Base-by-base conservation (phyloP, 2,329 filamentous ascomycete species). In the Fusarium sulawesiense region DNA sequence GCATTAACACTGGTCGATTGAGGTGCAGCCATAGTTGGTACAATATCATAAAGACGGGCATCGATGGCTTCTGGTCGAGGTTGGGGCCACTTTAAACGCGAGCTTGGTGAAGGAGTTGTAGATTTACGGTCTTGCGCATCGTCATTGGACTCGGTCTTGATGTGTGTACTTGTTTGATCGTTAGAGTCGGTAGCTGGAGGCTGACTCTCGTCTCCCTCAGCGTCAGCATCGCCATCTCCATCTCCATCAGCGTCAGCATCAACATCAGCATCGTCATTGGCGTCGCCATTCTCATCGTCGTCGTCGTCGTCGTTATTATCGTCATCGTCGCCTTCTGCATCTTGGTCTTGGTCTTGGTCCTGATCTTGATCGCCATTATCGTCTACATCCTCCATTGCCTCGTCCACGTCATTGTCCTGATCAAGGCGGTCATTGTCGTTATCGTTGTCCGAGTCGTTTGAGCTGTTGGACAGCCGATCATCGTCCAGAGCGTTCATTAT, bases 1-100 rank as follows among this genome's bases (percentile, higher is more conserved):
- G 94, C 91, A 77, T 99, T 99, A 80, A 99, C 93, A 56, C 94
- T 98, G 5, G 96, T 99, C 67, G 93, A 92, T 79, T 98, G 94
- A 2, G 96, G 96, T 5, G 96, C 96, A 3, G 96, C 96, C 82
- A 98, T 98, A 23, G 96, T 98, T 3, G 96, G 96, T 2, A 97
- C 92, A 64, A 99, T 97, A 78, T 99, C 96, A 83, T 98, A 99
- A 4, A 92, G 88, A 42, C 86, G 83, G 16, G 96, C 95, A 3
- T 87, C 91, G 51, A 97, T 83, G n/a, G 90, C 92, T 76, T 97
- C 94, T 13, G 90, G 86, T 1, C 92, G 89, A n/a, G 94, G 86
- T 51, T 83, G 85, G 2, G 91, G 91, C 49, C 87, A 89, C 74
- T 73, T 70, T 3, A 62, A 71, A 27, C 71, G 54, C 12, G 66